Base-by-base conservation (phyloP, 345 rosid genomes). In the Balakata baccata region DNA sequence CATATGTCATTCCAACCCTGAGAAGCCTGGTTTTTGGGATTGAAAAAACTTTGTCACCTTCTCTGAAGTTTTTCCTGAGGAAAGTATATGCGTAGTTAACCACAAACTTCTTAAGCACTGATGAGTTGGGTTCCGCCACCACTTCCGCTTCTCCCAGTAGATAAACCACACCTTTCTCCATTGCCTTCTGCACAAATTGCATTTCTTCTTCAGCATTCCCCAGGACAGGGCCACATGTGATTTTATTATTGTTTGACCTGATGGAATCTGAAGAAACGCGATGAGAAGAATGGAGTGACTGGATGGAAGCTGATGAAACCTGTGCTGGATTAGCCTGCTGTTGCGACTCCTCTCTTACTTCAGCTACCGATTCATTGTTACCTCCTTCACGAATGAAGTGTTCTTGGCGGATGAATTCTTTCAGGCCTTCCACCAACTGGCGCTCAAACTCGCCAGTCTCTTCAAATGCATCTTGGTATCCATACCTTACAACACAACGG, bases 1-100 rank as follows among this genome's bases (percentile, higher is more conserved):
- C 98, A 68, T 90, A 86, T n/a, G 89, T 85, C 97, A 94, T 91
- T 43, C 96, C 94, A 46, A 94, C 92, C 76, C 85, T 85, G 17
- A 92, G 90, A 63, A 94, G 86, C 78, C 83, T 83, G 0, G 81
- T 72, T 50, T 80, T 81, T 4, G 96, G 96, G 65, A 90, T 90
- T 5, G 83, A 90, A 77, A 89, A 73, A 39, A 83, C 70, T 74
- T 83, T 88, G 50, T 86, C 85, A 3, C 84, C 85, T 78, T 86
- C 84, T 38, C 96, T 82, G 84, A 84, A 86, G 77, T 87, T 94
- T 72, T 82, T 92, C 80, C 89, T 81, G 49, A 94, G 77, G 69
- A 92, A 89, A 65, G 66, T 77, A 49, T 86, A 92, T 0, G 62
- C 81, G 29, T 85, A 75, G 66, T 91, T 85, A 18, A 93, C 89